These are phyloP conservation scores for Podospora anserina DNA, from an alignment of 495 filamentous ascomycete species.

Conservation along the genomic window DNA sequence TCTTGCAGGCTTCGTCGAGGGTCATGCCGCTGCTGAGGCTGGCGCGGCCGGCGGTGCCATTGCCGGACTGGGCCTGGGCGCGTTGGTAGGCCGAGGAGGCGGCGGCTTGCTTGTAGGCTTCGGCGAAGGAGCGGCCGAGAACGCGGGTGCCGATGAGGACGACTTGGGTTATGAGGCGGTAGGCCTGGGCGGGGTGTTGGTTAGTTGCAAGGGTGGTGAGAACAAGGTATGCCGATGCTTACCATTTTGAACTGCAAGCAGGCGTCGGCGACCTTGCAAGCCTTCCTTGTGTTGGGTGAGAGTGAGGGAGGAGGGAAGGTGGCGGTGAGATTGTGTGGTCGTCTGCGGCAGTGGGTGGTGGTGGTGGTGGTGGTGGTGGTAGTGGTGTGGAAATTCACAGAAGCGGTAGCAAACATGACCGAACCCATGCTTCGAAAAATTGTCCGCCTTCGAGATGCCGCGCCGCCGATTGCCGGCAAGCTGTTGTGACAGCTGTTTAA, in stretches of 20 bases:
- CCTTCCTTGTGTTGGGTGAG: slow-evolving; percentile 14
- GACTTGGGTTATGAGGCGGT: slow-evolving; percentile 91
- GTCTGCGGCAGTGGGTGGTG: slow-evolving; percentile 1
- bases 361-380: slow-evolving; percentile 10
- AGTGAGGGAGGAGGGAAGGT: slow-evolving; percentile 1
- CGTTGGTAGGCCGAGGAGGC: slow-evolving; percentile 78
- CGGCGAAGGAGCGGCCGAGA: slow-evolving; percentile 85
- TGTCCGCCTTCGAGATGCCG: slow-evolving; percentile 17
- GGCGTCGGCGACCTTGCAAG: slow-evolving; percentile 20
- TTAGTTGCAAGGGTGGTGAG: neutral
- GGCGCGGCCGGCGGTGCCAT: slow-evolving; percentile 36
- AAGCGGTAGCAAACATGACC: slow-evolving; percentile 20
- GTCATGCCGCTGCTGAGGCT: slow-evolving; percentile 70
- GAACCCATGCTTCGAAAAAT: slow-evolving; percentile 24
- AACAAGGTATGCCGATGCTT: slow-evolving; percentile 5
- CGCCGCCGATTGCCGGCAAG: slow-evolving; percentile 30
- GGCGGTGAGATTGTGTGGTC: slow-evolving; percentile 9
- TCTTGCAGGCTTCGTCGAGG: slow-evolving; percentile 94
- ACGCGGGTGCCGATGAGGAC: slow-evolving; percentile 85
- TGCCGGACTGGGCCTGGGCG: slow-evolving; percentile 55
- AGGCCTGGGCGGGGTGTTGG: slow-evolving; percentile 58
- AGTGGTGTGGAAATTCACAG: slow-evolving; percentile 14
- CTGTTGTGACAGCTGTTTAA: slow-evolving; percentile 12
- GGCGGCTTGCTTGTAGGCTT: slow-evolving; percentile 87
- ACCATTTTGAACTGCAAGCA: slow-evolving; percentile 25